Evolutionary conservation across 768 basidiomycete species (phyloP), one percentile per base, ranked within the genome.

Genomic region (Kwoniella heveanensis): DNA sequence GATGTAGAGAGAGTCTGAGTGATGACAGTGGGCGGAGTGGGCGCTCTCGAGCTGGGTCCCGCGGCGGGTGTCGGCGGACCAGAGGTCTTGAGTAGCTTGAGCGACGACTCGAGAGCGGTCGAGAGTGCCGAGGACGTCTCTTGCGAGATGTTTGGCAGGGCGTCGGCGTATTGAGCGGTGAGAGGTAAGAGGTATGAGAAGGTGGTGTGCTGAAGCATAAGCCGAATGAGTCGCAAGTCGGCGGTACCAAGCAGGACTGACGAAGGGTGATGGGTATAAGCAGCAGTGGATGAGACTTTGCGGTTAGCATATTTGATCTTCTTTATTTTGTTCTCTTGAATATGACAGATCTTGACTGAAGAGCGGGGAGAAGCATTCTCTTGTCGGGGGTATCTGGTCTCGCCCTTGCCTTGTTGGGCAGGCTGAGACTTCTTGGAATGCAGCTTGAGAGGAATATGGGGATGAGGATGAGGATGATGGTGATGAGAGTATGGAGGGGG

Each of bases 161-260:
- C 25, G 1, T 58, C 24, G n/a, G 62, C 39, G 52, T 68, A 72
- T 10, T 29, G 15, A 1, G 44, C 17, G 9, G 67, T 57, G 3
- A 60, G 55, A 8, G 58, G 51, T 30, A 58, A 30, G 19, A 72
- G 62, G 30, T 64, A 66, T 0, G 55, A 54, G 37, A 62, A 54
- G 5, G 63, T 63, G 3, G 59, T 39, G 24, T 69, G 65, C 1
- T 62, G 50, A 12, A 65, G n/a, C 36, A 72, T 50, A 0, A 65
- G 55, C 4, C 66, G 54, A 13, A 72, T 55, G 21, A 72, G 52
- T 39, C 71, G 55, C 13, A 69, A 49, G 46, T 72, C 71, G 22
- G 68, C 67, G 15, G 71, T 72, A 22, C 71, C 71, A 12, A 72
- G 65, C 13, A 72, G 46, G 49, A 72, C 71, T 72, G 46, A 36